Conservation (phyloP, 176 grass and related monocot genomes). For the Ensete ventricosum region DNA sequence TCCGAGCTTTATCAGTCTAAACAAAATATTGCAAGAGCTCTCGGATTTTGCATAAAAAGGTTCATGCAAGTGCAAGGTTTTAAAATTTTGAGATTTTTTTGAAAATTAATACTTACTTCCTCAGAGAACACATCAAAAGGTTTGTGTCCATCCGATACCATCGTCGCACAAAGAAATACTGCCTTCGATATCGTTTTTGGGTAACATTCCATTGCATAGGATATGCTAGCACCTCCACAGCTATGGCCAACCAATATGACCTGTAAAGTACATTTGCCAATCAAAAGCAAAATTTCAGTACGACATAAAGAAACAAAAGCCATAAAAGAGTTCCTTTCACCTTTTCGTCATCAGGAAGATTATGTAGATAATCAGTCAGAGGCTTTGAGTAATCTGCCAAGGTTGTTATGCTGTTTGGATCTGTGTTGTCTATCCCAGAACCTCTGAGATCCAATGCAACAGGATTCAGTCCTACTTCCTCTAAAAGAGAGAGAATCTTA, state of each 20-base stretch:
- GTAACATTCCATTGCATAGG: slow-evolving; percentile 56
- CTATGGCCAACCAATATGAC: slow-evolving; percentile 93
- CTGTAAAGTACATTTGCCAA: slow-evolving; percentile 23
- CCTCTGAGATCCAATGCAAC: slow-evolving; percentile 73
- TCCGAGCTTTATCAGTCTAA: background rate
- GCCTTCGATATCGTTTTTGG: slow-evolving; percentile 83
- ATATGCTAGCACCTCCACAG: slow-evolving; percentile 85
- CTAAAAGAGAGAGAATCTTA: slow-evolving; percentile 83
- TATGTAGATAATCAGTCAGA: slow-evolving; percentile 58
- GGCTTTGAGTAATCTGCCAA: slow-evolving; percentile 85
- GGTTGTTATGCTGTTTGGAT: slow-evolving; percentile 70
- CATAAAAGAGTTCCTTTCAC: slow-evolving; percentile 5
- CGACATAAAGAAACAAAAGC: background rate
- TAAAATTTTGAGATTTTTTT: too few relatives aligned
- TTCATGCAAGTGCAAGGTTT: background rate
- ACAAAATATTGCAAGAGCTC: background rate
- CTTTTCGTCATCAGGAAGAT: slow-evolving; percentile 48
- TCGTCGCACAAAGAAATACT: slow-evolving; percentile 78
- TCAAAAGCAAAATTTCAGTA: background rate
- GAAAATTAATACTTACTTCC: slow-evolving; percentile 35
- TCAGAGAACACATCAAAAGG: slow-evolving; percentile 83
- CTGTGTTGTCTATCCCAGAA: slow-evolving; percentile 79
- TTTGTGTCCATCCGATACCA: slow-evolving; percentile 86
- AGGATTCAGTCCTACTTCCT: slow-evolving; percentile 78
- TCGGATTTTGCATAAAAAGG: background rate